Percentiles rank a stretch among this genome's conserved stretches.
phyloP scores from a whole-genome alignment of 192 early-diverging fungal genomes.

The Linnemannia zychae region DNA sequence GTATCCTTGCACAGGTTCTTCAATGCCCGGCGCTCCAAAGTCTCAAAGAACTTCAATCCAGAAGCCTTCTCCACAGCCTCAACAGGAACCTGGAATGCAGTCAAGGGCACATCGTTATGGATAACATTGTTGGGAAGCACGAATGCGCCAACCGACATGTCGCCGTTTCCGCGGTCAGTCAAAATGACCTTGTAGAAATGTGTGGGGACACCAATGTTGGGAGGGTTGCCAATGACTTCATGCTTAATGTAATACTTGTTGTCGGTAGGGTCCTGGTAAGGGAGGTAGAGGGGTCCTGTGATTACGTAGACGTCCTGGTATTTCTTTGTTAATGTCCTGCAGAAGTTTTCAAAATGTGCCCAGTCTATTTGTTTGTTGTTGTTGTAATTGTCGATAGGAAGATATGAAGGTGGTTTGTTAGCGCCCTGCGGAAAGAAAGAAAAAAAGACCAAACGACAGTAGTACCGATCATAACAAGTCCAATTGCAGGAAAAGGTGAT shows the following conservation, averaged over 20 bases:
- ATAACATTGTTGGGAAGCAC: slow-evolving; percentile 88
- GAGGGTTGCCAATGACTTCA: slow-evolving; percentile 90
- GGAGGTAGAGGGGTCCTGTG: slow-evolving; percentile 91
- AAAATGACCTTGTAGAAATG: slow-evolving; percentile 95
- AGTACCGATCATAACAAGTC: background rate
- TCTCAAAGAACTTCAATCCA: slow-evolving; percentile 80
- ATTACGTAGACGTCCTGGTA: slow-evolving; percentile 91
- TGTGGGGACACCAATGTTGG: slow-evolving; percentile 91
- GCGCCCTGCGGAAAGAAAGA: background rate
- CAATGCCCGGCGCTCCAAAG: slow-evolving; percentile 60
- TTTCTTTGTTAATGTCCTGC: slow-evolving; percentile 72
- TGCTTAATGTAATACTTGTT: slow-evolving; percentile 86
- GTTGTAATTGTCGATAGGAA: background rate
- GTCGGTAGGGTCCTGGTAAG: slow-evolving; percentile 72
- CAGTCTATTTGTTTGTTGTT: slow-evolving; percentile 70
- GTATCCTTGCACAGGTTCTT: slow-evolving; percentile 63
- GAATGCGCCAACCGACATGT: slow-evolving; percentile 76
- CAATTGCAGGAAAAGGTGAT: no score
- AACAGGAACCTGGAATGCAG: slow-evolving; percentile 77
- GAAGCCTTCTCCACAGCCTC: slow-evolving; percentile 80
- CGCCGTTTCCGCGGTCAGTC: slow-evolving; percentile 64
- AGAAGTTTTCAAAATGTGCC: slow-evolving; percentile 89
- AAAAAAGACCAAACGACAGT: background rate
- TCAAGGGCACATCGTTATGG: slow-evolving; percentile 72
- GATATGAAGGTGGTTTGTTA: background rate